Percentiles rank a stretch among this genome's conserved stretches.
Evolutionary conservation across 495 filamentous ascomycete genomes (phyloP).

Genomic region (Apiosordaria backusii): DNA sequence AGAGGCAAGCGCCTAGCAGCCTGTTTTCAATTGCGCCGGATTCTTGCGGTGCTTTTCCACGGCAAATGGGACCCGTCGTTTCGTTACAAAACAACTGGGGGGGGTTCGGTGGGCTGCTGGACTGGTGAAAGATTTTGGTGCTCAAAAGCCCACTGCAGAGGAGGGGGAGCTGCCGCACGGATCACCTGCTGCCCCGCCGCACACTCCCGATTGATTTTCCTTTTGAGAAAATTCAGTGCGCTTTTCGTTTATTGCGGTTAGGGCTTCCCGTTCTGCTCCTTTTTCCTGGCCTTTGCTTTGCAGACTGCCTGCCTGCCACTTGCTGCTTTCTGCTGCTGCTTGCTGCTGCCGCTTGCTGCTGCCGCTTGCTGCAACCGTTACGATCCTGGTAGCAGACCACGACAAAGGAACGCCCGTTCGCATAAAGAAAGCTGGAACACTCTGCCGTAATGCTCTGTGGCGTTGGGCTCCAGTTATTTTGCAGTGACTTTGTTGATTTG

Average conservation of each 20-base stretch:
- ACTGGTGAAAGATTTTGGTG: neutral
- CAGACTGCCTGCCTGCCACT: neutral
- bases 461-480: neutral
- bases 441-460: neutral
- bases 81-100: neutral
- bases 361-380: neutral
- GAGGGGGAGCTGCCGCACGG: neutral
- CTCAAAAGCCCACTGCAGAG: neutral
- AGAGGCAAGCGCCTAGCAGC: neutral
- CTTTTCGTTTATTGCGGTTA: constrained; percentile 13
- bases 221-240: constrained; percentile 24
- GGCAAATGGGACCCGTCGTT: neutral
- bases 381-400: neutral
- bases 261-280: constrained; percentile 14
- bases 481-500: neutral
- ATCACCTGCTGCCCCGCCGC: neutral
- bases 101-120: neutral
- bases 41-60: neutral
- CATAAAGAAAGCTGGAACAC: neutral
- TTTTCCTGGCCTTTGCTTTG: neutral
- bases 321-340: constrained; percentile 4
- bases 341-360: neutral
- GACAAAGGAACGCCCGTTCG: neutral
- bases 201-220: constrained; percentile 14
- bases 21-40: neutral